Evolutionary conservation across 345 rosid species (phyloP), one percentile per base, ranked within the genome.

Genomic region (Combretum micranthum): DNA sequence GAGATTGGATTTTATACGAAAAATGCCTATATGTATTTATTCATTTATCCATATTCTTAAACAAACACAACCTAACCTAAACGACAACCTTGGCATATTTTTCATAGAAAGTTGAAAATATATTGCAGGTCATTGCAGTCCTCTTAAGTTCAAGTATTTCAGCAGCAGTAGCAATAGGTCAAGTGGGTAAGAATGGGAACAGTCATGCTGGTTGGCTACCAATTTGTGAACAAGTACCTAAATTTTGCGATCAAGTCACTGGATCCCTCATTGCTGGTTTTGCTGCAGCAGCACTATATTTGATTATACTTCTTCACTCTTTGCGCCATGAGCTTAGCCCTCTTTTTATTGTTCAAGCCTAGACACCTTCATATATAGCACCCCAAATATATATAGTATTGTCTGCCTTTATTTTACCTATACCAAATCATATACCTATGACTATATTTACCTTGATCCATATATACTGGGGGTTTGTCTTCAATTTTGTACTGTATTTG

Each of bases 191-290:
- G 64, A 70, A 76, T 21, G 86, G 90, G 57, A 79, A 69, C 45
- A 64, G 53, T 20, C 84, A 75, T 50, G 84, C 90, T 10, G 86
- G 90, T 8, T 83, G 90, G 90, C 65, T 78, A 3, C 84, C 90
- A 1, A 56, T 83, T 47, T 83, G 84, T 43, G 73, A 60, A 13
- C 80, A 75, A 61, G 81, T 83, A 57, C 76, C 80, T 4, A 67
- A 67, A 20, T 83, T 64, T 52, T 78, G 84, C 39, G 75, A 83
- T 61, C 64, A 61, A 47, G 72, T 64, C 46, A 72, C 76, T 1
- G 72, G 73, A 2, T 42, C 81, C 60, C 73, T 83, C 15, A 23
- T 71, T 37, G 64, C 76, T n/a, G 81, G 79, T 37, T 72, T 80
- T 44, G 71, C 42, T n/a, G 82, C 85, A 0, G 68, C 79, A 10